Evolutionary conservation across 768 basidiomycete genomes (phyloP).

Genomic region (Macrolepiota dolichaula): DNA sequence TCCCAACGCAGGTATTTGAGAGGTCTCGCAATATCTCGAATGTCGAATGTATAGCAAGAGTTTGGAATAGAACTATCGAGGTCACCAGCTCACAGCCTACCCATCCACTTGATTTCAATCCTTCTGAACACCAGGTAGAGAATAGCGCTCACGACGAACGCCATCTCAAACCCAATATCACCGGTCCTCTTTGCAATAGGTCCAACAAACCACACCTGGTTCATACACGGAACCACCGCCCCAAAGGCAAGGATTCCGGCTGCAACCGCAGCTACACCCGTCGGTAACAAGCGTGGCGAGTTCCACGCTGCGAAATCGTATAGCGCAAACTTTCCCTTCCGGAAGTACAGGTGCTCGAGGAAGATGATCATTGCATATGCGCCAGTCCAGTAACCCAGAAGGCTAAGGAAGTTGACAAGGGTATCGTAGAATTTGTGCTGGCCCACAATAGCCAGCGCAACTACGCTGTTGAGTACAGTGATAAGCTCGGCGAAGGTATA

Average conservation of each 20-base stretch:
- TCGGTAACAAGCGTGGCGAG: slow-evolving; percentile 50
- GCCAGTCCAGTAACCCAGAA: slow-evolving; percentile 68
- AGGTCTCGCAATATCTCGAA: no score
- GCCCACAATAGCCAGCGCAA: slow-evolving; percentile 75
- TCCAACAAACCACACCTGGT: slow-evolving; percentile 75
- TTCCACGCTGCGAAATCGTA: slow-evolving; percentile 65
- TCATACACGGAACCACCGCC: slow-evolving; percentile 65
- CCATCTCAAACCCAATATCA: slow-evolving; percentile 79
- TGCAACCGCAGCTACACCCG: slow-evolving; percentile 63
- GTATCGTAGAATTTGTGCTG: slow-evolving; percentile 69
- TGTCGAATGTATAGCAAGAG: no score
- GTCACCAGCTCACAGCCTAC: slow-evolving; percentile 9
- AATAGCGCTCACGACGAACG: slow-evolving; percentile 50
- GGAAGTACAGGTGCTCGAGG: slow-evolving; percentile 68
- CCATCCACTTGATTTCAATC: slow-evolving; percentile 37
- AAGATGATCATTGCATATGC: slow-evolving; percentile 61
- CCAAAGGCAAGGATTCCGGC: slow-evolving; percentile 53
- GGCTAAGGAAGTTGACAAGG: slow-evolving; percentile 71
- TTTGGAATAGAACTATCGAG: no score
- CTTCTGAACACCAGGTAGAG: slow-evolving; percentile 57
- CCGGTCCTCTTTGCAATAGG: slow-evolving; percentile 68
- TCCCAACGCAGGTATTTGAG: no score
- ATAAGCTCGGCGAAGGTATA: background rate
- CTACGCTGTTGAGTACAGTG: slow-evolving; percentile 39
- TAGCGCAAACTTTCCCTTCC: slow-evolving; percentile 41